These are phyloP conservation scores for Aotearoamyces nothofagi DNA, from an alignment of 2,329 filamentous ascomycete species.

Conservation along the genomic window DNA sequence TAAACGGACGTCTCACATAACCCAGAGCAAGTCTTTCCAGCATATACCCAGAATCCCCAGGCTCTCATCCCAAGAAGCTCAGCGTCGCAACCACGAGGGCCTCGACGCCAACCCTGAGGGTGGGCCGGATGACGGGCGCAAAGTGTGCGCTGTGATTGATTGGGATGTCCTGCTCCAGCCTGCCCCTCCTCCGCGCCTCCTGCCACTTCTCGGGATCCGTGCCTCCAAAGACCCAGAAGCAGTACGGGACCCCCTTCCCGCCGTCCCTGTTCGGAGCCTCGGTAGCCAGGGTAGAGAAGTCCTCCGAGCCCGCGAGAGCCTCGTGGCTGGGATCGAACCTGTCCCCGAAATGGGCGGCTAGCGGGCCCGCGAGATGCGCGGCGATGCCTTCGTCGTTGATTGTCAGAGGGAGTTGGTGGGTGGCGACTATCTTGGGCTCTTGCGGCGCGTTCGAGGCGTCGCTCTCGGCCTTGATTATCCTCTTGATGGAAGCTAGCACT, in stretches of 20 bases:
- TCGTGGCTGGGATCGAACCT: neutral
- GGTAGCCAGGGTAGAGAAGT: slow-evolving; percentile 32
- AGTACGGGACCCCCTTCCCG: slow-evolving; percentile 29
- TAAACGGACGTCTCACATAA: too few species aligned
- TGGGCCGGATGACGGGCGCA: slow-evolving; percentile 41
- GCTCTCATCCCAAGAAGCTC: slow-evolving; percentile 26
- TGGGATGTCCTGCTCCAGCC: slow-evolving; percentile 30
- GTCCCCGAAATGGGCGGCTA: neutral
- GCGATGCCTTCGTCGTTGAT: neutral
- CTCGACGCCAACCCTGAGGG: slow-evolving; percentile 34
- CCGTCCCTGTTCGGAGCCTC: slow-evolving; percentile 6
- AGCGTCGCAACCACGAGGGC: slow-evolving; percentile 34
- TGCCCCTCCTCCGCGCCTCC: slow-evolving; percentile 27
- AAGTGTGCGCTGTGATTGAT: slow-evolving; percentile 45
- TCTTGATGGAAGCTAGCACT: slow-evolving; percentile 20
- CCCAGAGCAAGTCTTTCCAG: too few species aligned
- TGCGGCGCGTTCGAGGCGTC: slow-evolving; percentile 18
- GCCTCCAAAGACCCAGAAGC: slow-evolving; percentile 42
- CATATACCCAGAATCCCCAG: too few species aligned
- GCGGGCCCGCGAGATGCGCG: neutral
- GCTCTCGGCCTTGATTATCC: slow-evolving; percentile 42
- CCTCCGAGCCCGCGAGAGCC: slow-evolving; percentile 6
- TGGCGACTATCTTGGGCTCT: neutral
- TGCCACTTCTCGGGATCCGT: slow-evolving; percentile 34
- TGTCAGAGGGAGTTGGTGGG: neutral